A percentile compares a stretch with the other conserved stretches of the same genome.
These are phyloP conservation scores for Biscogniauxia marginata DNA, from an alignment of 2,329 filamentous ascomycete genomes.

Conservation along the genomic window DNA sequence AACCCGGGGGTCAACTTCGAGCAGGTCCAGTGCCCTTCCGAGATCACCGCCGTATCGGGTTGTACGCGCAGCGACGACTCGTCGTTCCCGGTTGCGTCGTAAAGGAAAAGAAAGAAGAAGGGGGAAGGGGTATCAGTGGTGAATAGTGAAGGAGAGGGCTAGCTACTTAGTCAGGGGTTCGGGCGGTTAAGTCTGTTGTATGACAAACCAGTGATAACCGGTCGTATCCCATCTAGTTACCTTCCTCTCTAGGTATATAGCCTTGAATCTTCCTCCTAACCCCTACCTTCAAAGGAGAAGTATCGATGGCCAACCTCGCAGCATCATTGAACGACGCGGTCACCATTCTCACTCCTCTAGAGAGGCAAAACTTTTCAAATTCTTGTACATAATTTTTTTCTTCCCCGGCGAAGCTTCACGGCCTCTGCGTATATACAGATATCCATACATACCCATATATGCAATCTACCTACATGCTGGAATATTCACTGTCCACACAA, in stretches of 20 bases:
- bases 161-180: too few relatives aligned
- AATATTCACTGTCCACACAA: too few relatives aligned
- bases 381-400: background rate
- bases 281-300: too few relatives aligned
- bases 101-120: background rate
- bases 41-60: constrained; percentile 41
- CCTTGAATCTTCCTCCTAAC: too few relatives aligned
- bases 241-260: too few relatives aligned
- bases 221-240: too few relatives aligned
- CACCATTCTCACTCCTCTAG: background rate
- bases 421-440: background rate
- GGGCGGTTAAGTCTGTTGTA: too few relatives aligned
- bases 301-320: too few relatives aligned
- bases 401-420: background rate
- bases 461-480: background rate
- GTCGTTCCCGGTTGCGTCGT: constrained; percentile 11
- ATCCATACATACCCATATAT: background rate
- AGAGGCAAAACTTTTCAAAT: background rate
- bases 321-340: background rate
- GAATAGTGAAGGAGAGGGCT: background rate
- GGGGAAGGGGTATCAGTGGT: background rate
- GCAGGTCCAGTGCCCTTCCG: constrained; percentile 47
- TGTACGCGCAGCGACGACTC: constrained; percentile 33
- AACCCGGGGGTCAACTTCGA: constrained; percentile 46
- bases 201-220: too few relatives aligned